Percentiles rank a stretch among this genome's conserved stretches.
phyloP scores from a whole-genome alignment of 345 rosid species.

The sweet orange (Citrus sinensis) region DNA sequence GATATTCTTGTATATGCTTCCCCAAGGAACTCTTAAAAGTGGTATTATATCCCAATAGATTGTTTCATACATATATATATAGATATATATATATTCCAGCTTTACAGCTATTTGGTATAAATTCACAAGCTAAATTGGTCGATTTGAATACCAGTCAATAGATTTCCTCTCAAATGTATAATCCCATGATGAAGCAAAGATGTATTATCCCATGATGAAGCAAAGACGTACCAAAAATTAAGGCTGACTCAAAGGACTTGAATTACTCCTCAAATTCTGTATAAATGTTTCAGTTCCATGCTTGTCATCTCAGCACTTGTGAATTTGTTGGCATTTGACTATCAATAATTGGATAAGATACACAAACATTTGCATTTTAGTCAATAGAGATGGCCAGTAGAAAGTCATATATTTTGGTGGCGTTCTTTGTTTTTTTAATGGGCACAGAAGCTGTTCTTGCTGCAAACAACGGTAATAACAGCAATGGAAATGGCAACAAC shows the following conservation, averaged over 20 bases:
- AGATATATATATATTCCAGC: too few relatives aligned
- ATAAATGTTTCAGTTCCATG: slow-evolving; percentile 7
- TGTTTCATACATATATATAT: too few relatives aligned
- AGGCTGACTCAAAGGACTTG: slow-evolving; percentile 30
- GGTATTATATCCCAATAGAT: background rate
- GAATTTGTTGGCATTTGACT: background rate
- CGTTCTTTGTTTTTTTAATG: slow-evolving; percentile 35
- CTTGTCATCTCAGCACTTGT: background rate
- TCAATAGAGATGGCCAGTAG: slow-evolving; percentile 9
- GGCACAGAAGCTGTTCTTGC: slow-evolving; percentile 29
- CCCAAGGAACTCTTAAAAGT: background rate
- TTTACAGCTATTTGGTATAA: slow-evolving; percentile 4
- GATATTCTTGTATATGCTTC: background rate
- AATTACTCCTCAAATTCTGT: background rate
- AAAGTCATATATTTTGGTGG: slow-evolving; percentile 22
- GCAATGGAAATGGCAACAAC: slow-evolving; percentile 3
- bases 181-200: slow-evolving; percentile 5
- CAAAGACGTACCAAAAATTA: slow-evolving; percentile 25
- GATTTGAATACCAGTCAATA: background rate
- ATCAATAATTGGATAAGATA: background rate
- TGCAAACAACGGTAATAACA: background rate
- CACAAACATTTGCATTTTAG: background rate
- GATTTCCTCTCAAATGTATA: background rate
- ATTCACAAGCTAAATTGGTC: background rate
- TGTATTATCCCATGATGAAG: background rate